phyloP scores from a whole-genome alignment of 2,329 filamentous ascomycete species.

The Calonectria honghensis region DNA sequence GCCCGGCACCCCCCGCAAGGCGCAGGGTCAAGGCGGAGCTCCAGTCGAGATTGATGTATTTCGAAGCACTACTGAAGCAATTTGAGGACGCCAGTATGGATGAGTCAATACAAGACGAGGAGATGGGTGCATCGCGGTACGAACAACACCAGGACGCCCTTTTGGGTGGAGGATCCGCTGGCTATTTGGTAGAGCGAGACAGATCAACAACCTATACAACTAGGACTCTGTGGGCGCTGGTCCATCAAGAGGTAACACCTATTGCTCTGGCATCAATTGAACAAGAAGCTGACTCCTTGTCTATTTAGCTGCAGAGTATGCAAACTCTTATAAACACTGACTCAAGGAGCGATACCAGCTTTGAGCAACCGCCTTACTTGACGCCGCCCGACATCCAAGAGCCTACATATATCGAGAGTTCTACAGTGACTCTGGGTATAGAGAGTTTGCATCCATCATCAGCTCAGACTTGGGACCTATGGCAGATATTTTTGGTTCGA shows the following conservation, averaged over 20 bases:
- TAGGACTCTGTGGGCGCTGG: background rate
- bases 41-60: conserved; percentile 20
- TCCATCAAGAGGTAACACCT: background rate
- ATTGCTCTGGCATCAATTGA: too few species aligned
- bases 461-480: conserved; percentile 29
- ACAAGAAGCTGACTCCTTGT: background rate
- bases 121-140: background rate
- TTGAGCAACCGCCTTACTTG: background rate
- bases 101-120: background rate
- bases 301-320: conserved; percentile 3
- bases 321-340: conserved; percentile 1
- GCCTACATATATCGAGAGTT: background rate
- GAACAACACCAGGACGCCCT: background rate
- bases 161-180: background rate
- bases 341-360: background rate
- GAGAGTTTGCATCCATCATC: conserved; percentile 11
- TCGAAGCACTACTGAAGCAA: conserved; percentile 25
- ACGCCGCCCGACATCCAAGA: conserved; percentile 4
- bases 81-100: background rate
- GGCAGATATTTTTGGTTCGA: conserved; percentile 36
- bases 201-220: conserved; percentile 21
- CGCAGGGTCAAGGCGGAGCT: conserved; percentile 28
- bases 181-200: conserved; percentile 10
- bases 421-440: background rate
- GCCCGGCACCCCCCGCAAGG: conserved; percentile 11